phyloP scores from a whole-genome alignment of 2,329 filamentous ascomycete species.

The Pseudodiploospora longispora region DNA sequence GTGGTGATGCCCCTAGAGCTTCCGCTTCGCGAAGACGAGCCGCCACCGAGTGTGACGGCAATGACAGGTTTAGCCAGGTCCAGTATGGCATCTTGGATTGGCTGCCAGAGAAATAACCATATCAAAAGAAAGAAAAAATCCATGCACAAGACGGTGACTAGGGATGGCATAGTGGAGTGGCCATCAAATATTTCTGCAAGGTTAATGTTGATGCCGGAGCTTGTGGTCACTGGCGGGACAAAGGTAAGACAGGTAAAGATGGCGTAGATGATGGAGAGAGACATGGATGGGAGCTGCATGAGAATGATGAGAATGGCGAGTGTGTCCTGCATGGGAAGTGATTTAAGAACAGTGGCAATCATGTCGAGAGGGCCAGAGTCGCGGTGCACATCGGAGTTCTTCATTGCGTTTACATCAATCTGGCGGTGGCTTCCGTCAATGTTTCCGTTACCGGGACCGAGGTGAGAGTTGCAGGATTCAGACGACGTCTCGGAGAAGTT shows the following conservation, averaged over 20 bases:
- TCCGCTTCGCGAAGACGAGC: conserved; percentile 59
- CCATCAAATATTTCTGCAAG: conserved; percentile 89
- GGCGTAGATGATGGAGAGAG: conserved; percentile 82
- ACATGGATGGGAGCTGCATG: conserved; percentile 81
- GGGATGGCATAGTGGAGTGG: conserved; percentile 74
- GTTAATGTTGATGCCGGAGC: conserved; percentile 70
- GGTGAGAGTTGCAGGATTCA: conserved; percentile 39
- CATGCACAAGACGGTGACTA: conserved; percentile 76
- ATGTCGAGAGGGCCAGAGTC: conserved; percentile 67
- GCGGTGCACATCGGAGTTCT: conserved; percentile 60
- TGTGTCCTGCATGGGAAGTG: conserved; percentile 87
- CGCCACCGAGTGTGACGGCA: conserved; percentile 80
- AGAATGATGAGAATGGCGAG: conserved; percentile 95
- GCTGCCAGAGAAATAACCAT: conserved; percentile 82
- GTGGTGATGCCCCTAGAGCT: conserved; percentile 64
- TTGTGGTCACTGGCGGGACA: conserved; percentile 72
- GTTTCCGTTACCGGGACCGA: conserved; percentile 26
- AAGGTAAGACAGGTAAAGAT: conserved; percentile 91
- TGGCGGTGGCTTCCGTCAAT: conserved; percentile 49
- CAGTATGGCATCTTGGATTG: conserved; percentile 78
- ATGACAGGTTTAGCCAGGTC: conserved; percentile 92
- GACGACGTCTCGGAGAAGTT: conserved; percentile 47
- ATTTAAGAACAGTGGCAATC: conserved; percentile 77
- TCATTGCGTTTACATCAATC: conserved; percentile 63
- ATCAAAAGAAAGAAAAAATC: conserved; percentile 75